phyloP scores from a whole-genome alignment of 371 early-diverging fungal species.

The Mucor indicus region DNA sequence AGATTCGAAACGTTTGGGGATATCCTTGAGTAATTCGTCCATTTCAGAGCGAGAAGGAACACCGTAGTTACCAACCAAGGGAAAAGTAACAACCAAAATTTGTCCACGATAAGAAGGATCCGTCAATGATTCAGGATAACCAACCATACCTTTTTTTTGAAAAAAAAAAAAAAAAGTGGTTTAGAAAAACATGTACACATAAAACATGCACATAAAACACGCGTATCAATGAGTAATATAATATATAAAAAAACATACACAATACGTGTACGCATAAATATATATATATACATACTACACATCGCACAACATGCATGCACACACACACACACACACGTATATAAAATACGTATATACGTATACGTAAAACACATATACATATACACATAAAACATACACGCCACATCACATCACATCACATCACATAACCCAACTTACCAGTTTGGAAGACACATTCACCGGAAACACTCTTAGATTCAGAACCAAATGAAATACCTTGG shows the following conservation, averaged over 20 bases:
- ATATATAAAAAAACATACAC: too few species aligned
- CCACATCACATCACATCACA: too few species aligned
- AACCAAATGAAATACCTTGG: slow-evolving; percentile 93
- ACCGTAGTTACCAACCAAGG: slow-evolving; percentile 93
- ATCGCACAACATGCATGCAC: background rate
- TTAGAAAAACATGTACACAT: too few species aligned
- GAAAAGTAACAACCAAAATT: slow-evolving; percentile 89
- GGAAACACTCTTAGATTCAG: slow-evolving; percentile 77
- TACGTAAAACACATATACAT: too few species aligned
- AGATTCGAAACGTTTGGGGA: slow-evolving; percentile 86
- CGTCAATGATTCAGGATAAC: slow-evolving; percentile 93
- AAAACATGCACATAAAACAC: too few species aligned
- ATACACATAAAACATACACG: background rate
- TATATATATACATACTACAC: too few species aligned
- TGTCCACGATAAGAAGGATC: slow-evolving; percentile 96
- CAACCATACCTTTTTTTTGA: slow-evolving; percentile 42
- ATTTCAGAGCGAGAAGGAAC: slow-evolving; percentile 70
- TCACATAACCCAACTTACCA: slow-evolving; percentile 53
- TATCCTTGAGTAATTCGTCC: slow-evolving; percentile 78
- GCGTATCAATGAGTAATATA: too few species aligned
- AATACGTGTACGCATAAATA: background rate
- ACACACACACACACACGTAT: background rate
- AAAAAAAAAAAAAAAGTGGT: background rate
- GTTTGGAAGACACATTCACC: slow-evolving; percentile 99
- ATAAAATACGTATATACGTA: background rate